Conservation (phyloP, 2,329 filamentous ascomycete genomes). For the Dactylella cylindrospora region DNA sequence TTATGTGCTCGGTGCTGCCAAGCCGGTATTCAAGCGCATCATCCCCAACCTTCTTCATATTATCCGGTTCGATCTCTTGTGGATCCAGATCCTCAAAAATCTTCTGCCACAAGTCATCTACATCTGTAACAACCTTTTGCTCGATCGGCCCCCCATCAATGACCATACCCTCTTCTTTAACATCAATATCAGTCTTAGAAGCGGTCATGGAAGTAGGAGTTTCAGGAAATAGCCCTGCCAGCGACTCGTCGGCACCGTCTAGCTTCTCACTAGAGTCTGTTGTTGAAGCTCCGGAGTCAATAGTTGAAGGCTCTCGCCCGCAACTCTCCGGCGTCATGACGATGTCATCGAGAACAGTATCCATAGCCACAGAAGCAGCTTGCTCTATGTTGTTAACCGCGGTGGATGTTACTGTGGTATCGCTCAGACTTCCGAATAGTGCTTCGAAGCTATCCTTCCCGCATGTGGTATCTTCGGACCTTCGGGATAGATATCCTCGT, state of each 20-base stretch:
- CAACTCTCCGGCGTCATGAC: slow-evolving; percentile 4
- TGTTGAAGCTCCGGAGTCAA: background rate
- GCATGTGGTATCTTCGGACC: slow-evolving; percentile 12
- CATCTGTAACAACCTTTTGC: slow-evolving; percentile 6
- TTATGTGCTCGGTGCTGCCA: slow-evolving; percentile 8
- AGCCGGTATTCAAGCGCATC: slow-evolving; percentile 11
- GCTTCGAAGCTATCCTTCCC: slow-evolving; percentile 38
- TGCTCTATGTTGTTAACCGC: too few species aligned
- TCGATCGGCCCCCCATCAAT: background rate
- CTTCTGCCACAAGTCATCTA: slow-evolving; percentile 39
- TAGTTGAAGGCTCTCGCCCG: too few species aligned
- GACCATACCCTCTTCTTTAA: slow-evolving; percentile 7
- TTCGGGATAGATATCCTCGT: slow-evolving; percentile 11
- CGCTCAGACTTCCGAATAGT: slow-evolving; percentile 25
- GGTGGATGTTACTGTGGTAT: too few species aligned
- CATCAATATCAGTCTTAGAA: background rate
- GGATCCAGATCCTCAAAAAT: slow-evolving; percentile 39
- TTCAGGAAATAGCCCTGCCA: slow-evolving; percentile 10
- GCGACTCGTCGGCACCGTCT: background rate
- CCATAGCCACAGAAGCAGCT: background rate
- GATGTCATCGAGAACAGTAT: slow-evolving; percentile 4
- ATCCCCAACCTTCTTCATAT: background rate
- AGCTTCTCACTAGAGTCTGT: background rate
- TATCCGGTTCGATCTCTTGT: slow-evolving; percentile 28
- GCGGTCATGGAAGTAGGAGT: slow-evolving; percentile 5